Evolutionary conservation across 1,284 basidiomycete species (phyloP).

Genomic region (Dichomitus squalens): DNA sequence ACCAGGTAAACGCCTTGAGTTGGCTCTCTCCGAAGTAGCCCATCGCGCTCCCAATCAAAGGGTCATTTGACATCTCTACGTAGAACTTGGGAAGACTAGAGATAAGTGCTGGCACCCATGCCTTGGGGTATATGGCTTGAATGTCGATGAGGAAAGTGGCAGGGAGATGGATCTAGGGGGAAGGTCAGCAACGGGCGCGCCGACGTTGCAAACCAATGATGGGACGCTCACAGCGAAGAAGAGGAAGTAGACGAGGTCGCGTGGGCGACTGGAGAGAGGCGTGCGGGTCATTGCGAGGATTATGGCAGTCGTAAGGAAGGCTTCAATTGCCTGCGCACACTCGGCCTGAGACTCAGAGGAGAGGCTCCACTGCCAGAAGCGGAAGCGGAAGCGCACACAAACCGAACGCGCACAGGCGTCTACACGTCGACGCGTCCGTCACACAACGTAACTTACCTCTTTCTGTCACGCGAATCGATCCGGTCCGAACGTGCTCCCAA

Average conservation of each 20-base stretch:
- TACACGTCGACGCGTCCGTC: not conserved
- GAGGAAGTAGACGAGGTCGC: constrained; percentile 63
- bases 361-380: too few relatives aligned
- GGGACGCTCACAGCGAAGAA: constrained; percentile 58
- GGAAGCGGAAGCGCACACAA: not conserved
- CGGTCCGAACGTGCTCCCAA: not conserved
- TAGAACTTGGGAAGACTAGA: constrained; percentile 48
- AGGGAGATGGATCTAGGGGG: constrained; percentile 58
- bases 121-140: constrained; percentile 66
- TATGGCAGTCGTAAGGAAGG: not conserved
- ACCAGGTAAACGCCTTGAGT: constrained; percentile 55
- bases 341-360: too few relatives aligned
- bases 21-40: constrained; percentile 41
- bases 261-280: constrained; percentile 53
- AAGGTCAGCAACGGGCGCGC: not conserved
- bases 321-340: not conserved
- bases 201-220: not conserved
- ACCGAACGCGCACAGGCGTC: not conserved
- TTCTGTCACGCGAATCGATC: not conserved
- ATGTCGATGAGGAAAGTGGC: constrained; percentile 67
- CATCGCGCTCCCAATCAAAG: constrained; percentile 57
- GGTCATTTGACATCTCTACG: constrained; percentile 58
- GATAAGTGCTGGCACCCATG: constrained; percentile 49
- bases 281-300: constrained; percentile 28
- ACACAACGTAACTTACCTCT: not conserved